Conservation (phyloP, 73 alveolate species). For the Breviolum minutum region DNA sequence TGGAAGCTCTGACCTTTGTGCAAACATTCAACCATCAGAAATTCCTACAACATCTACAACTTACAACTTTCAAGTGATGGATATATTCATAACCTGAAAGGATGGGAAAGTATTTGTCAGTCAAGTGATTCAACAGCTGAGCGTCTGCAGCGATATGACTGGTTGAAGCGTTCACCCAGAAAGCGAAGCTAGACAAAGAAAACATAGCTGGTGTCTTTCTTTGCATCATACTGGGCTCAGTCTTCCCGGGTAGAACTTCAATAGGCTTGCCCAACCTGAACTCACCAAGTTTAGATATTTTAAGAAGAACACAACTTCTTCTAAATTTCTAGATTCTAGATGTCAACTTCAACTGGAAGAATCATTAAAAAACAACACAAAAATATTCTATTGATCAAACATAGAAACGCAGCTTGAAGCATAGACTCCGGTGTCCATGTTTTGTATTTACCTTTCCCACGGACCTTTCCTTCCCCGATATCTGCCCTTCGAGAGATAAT, state of each 20-base stretch:
- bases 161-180: neutral
- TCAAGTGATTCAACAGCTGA: no score
- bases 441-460: neutral
- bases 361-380: neutral
- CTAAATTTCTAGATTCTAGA: neutral
- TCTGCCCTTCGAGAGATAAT: no score
- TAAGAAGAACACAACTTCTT: neutral
- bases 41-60: no score
- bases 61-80: no score
- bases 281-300: neutral
- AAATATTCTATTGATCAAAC: neutral
- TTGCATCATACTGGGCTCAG: neutral
- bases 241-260: neutral
- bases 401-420: neutral
- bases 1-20: no score
- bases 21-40: no score
- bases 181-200: neutral
- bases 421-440: conserved; percentile 1
- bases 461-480: neutral
- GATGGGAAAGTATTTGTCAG: no score
- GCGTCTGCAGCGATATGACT: neutral
- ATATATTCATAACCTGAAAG: neutral
- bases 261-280: neutral
- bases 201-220: neutral
- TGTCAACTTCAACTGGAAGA: neutral